Conservation (phyloP, 1,139 yeast species). For the Pichia sp. region DNA sequence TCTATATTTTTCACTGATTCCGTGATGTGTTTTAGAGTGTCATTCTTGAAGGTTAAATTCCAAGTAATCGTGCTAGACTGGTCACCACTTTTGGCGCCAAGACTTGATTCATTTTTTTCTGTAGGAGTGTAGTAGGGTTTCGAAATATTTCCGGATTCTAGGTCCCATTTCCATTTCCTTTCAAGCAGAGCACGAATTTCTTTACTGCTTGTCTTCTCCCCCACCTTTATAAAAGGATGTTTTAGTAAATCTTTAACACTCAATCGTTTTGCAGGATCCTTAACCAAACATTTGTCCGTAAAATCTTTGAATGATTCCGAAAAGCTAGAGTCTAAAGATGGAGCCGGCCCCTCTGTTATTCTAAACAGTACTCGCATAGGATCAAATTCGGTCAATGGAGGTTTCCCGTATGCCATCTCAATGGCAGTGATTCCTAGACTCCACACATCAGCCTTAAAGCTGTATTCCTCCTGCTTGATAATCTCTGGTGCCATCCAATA, state of each 20-base stretch:
- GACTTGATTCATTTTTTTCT: not conserved
- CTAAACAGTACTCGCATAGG: conserved; percentile 76
- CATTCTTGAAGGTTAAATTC: conserved; percentile 12
- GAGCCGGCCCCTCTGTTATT: conserved; percentile 51
- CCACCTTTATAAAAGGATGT: conserved; percentile 40
- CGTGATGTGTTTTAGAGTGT: conserved; percentile 12
- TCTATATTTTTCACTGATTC: conserved; percentile 10
- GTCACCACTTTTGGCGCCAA: not conserved
- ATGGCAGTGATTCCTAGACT: conserved; percentile 88
- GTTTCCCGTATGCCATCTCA: conserved; percentile 77
- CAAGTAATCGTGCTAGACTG: conserved; percentile 8
- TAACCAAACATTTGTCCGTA: conserved; percentile 43
- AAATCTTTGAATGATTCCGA: conserved; percentile 39
- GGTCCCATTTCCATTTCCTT: conserved; percentile 30
- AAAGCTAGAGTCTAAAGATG: conserved; percentile 42
- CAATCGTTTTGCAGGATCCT: conserved; percentile 44
- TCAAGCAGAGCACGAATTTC: conserved; percentile 25
- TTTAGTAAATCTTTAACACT: conserved; percentile 38
- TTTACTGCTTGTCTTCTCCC: conserved; percentile 16
- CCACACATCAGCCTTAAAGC: conserved; percentile 92
- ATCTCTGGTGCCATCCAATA: conserved; percentile 99
- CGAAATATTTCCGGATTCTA: conserved; percentile 26
- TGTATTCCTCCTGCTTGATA: conserved; percentile 80
- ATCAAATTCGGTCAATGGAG: conserved; percentile 68
- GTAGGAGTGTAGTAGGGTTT: conserved; percentile 29